Conservation (phyloP, 495 filamentous ascomycete species). For the Hypoxylon intermedium region DNA sequence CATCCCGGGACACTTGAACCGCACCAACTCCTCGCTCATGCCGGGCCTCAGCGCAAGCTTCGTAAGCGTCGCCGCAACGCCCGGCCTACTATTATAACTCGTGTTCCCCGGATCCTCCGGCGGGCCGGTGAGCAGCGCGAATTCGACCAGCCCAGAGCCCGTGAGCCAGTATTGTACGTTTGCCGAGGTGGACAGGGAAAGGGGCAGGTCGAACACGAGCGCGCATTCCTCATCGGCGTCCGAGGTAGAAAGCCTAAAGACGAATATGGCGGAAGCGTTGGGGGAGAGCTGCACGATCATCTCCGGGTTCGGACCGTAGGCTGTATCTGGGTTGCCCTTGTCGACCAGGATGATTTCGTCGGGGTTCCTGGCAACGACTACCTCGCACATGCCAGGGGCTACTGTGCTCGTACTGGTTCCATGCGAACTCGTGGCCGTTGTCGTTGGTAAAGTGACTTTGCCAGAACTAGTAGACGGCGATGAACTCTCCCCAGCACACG, state of each 20-base stretch:
- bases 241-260: slow-evolving; percentile 68
- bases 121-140: slow-evolving; percentile 52
- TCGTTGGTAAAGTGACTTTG: not conserved
- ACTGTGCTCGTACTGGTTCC: too few species aligned
- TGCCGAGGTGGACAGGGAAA: slow-evolving; percentile 59
- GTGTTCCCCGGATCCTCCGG: slow-evolving; percentile 49
- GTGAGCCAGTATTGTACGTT: slow-evolving; percentile 62
- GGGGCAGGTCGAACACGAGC: slow-evolving; percentile 69
- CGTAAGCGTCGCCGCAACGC: slow-evolving; percentile 41
- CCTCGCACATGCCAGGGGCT: slow-evolving; percentile 7
- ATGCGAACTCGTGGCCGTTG: slow-evolving; percentile 3
- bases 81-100: slow-evolving; percentile 60
- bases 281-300: slow-evolving; percentile 66
- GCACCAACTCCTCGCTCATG: slow-evolving; percentile 6
- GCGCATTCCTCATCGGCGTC: slow-evolving; percentile 67
- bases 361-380: slow-evolving; percentile 24
- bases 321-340: slow-evolving; percentile 54
- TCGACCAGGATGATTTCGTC: slow-evolving; percentile 65
- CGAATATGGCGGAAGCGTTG: slow-evolving; percentile 68
- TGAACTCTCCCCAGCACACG: slow-evolving; percentile 25
- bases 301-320: slow-evolving; percentile 46
- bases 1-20: slow-evolving; percentile 35
- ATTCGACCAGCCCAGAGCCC: slow-evolving; percentile 63
- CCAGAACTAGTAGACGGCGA: slow-evolving; percentile 12
- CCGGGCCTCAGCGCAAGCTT: slow-evolving; percentile 13